Conservation (phyloP, 768 basidiomycete species). For the Clitopilus hobsonii region DNA sequence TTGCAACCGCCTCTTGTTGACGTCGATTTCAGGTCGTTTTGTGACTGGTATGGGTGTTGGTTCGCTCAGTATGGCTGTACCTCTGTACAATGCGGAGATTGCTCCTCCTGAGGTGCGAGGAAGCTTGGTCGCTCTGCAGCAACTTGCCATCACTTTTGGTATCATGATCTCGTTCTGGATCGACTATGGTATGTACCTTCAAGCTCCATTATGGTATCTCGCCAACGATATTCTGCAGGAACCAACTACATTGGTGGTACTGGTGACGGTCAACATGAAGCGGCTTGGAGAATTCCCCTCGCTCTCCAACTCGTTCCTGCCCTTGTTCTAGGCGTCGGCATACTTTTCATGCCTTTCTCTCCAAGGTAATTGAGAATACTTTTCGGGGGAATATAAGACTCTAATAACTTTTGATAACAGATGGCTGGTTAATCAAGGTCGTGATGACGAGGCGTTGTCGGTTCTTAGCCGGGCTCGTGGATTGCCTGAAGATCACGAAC, state of each 20-base stretch:
- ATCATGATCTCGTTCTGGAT: conserved; percentile 66
- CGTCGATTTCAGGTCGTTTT: conserved; percentile 47
- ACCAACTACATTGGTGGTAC: conserved; percentile 73
- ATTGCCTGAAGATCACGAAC: conserved; percentile 50
- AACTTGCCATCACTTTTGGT: conserved; percentile 77
- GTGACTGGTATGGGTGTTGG: conserved; percentile 80
- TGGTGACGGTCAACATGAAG: conserved; percentile 49
- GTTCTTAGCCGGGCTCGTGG: conserved; percentile 59
- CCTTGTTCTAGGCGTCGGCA: conserved; percentile 62
- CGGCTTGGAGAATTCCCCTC: conserved; percentile 74
- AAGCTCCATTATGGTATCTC: conserved; percentile 18
- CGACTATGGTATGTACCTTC: conserved; percentile 32
- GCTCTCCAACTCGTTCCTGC: conserved; percentile 74
- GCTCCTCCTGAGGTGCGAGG: conserved; percentile 82
- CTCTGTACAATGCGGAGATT: conserved; percentile 69
- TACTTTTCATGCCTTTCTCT: conserved; percentile 76
- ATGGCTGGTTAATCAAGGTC: conserved; percentile 75
- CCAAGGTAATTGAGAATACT: conserved; percentile 43
- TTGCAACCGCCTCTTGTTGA: background rate
- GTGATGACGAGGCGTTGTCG: conserved; percentile 67
- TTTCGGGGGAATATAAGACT: conserved; percentile 1
- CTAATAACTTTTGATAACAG: conserved; percentile 21
- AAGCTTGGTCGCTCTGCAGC: conserved; percentile 75
- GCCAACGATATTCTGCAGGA: conserved; percentile 38
- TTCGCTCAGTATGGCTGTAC: conserved; percentile 79